These are phyloP conservation scores for Neurospora sp. DNA, from an alignment of 495 filamentous ascomycete genomes.

Conservation along the genomic window DNA sequence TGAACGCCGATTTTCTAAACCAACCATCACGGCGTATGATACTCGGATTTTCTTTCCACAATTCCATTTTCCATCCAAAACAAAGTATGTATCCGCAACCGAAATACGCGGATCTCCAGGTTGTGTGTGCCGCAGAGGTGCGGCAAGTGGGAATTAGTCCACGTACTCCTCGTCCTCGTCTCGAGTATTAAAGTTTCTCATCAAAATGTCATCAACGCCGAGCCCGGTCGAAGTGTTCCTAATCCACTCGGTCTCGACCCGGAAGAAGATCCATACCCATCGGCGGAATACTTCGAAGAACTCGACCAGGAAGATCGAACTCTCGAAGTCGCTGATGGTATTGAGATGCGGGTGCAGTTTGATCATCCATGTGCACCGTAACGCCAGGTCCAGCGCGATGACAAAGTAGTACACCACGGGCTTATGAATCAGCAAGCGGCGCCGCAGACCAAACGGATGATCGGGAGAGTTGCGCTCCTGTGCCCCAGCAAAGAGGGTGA, in stretches of 20 bases:
- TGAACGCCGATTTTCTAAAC: not conserved
- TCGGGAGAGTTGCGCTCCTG: conserved; percentile 43
- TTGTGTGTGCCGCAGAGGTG: not conserved
- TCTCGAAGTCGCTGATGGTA: conserved; percentile 74
- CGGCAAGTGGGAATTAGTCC: not conserved
- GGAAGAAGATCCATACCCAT: conserved; percentile 96
- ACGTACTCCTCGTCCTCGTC: conserved; percentile 31
- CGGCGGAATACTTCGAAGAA: conserved; percentile 73
- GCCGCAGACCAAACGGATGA: conserved; percentile 68
- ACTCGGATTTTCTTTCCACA: not conserved
- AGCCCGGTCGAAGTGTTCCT: conserved; percentile 27
- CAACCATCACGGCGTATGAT: not conserved
- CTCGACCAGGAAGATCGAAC: conserved; percentile 76
- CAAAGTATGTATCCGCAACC: not conserved
- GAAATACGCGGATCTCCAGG: not conserved
- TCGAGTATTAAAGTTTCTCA: conserved; percentile 30
- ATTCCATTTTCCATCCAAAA: not conserved
- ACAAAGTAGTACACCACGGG: conserved; percentile 69
- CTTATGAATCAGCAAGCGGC: conserved; percentile 57
- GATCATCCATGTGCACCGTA: conserved; percentile 84
- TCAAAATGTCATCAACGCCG: conserved; percentile 33
- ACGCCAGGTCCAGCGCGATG: conserved; percentile 63
- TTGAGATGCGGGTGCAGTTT: conserved; percentile 73
- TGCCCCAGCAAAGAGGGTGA: conserved; percentile 57
- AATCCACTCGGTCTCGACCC: conserved; percentile 87